Base-by-base conservation (phyloP, 2,329 filamentous ascomycete genomes). In the Arthrobotrys conoides region DNA sequence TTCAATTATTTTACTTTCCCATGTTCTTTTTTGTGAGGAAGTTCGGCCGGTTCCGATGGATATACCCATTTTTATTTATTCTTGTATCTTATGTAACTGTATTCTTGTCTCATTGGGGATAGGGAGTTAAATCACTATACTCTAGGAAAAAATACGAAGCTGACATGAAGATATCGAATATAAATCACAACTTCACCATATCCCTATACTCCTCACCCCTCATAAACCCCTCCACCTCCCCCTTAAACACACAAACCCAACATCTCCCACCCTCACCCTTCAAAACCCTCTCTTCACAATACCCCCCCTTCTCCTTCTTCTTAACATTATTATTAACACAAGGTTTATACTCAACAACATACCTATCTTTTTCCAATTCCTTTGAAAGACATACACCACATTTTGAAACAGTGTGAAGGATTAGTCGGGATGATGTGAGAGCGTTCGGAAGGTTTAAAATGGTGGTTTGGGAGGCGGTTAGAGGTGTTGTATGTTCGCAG, bases 161-260 rank as follows among this genome's bases (percentile, higher is more conserved):
- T n/a, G n/a, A n/a, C n/a, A n/a, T n/a, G n/a, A n/a, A n/a, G n/a
- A n/a, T n/a, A n/a, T n/a, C n/a, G n/a, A n/a, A n/a, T n/a, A n/a
- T n/a, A n/a, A 16, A 59, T 48, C 16, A 59, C 10, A 71, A n/a
- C 16, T 48, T 51, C 8, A 49, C 38, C 51, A 63, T 33, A 30
- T n/a, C 20, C 5, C 20, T 9, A 33, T n/a, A 33, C 14, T 41
- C 27, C 24, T 41, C 22, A 6, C 20, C 61, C 3, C 16, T 55
- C 5, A 63, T n/a, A 36, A 38, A 22, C 16, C 64, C 51, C 5
- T 22, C 41, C 14, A 77, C 61, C 24, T 76, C 66, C 6, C 16
- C 27, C 22, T 30, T 51, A 16, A 77, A 77, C 20, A 71, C 61
- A 49, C 67, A 77, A 18, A 71, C 24, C 59, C 59, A 71, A 30